phyloP scores from a whole-genome alignment of 1,139 yeast genomes.

The Arxiozyma heterogenica region DNA sequence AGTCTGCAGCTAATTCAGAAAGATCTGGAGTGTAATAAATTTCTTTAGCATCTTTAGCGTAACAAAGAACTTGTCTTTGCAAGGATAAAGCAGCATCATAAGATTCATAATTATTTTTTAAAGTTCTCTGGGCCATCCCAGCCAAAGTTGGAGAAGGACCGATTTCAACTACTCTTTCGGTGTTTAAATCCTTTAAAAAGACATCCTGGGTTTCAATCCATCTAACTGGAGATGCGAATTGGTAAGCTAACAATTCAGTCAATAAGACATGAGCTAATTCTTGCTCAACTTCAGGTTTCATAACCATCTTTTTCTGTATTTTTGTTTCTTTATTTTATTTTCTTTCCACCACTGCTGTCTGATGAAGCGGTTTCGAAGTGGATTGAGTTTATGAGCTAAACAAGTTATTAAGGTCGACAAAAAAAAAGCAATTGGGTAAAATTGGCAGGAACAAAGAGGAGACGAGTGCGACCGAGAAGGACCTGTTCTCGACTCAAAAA shows the following conservation, averaged over 20 bases:
- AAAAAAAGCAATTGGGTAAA: neutral
- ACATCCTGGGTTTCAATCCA: constrained; percentile 99
- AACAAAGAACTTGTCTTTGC: constrained; percentile 93
- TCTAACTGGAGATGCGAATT: constrained; percentile 98
- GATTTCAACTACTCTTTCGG: constrained; percentile 94
- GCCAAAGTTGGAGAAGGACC: constrained; percentile 99
- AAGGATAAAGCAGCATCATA: constrained; percentile 95
- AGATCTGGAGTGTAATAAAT: constrained; percentile 90
- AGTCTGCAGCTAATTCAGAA: constrained; percentile 35
- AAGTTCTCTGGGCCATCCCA: constrained; percentile 96
- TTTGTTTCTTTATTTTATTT: too few species aligned
- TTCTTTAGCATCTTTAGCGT: constrained; percentile 91
- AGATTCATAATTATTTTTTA: constrained; percentile 92
- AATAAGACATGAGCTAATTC: constrained; percentile 90
- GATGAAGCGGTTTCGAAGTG: neutral
- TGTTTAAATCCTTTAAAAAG: constrained; percentile 82
- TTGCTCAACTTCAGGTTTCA: constrained; percentile 98
- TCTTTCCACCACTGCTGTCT: neutral
- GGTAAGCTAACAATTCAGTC: constrained; percentile 94
- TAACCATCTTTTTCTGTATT: constrained; percentile 33
- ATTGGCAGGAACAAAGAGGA: neutral
- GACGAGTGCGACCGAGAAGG: neutral
- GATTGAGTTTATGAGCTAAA: neutral
- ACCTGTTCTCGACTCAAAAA: too few species aligned
- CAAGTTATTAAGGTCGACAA: neutral